Evolutionary conservation across 169 alveolate species (phyloP).

Genomic region (Plasmodium sp.): DNA sequence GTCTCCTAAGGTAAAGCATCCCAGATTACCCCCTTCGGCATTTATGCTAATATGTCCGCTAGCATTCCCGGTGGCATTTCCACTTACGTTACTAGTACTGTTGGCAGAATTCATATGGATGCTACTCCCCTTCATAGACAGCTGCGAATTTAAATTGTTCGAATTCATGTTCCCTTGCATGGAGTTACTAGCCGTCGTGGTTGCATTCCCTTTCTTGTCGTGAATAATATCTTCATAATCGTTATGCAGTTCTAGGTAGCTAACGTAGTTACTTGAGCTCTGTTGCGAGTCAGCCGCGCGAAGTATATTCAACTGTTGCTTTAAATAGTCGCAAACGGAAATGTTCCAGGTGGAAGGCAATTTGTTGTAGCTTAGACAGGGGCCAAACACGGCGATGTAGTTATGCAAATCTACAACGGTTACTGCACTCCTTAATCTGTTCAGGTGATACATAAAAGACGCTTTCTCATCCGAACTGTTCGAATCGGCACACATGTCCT

Average conservation of each 20-base stretch:
- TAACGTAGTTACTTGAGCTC: constrained; percentile 6
- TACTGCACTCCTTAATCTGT: constrained; percentile 66
- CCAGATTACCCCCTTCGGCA: not conserved
- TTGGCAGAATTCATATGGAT: constrained; percentile 7
- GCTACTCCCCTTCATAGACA: constrained; percentile 19
- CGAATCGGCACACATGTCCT: constrained; percentile 65
- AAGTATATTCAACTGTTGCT: constrained; percentile 51
- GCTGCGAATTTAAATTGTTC: not conserved
- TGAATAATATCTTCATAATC: constrained; percentile 37
- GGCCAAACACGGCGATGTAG: constrained; percentile 73
- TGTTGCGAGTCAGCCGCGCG: constrained; percentile 68
- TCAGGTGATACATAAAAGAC: constrained; percentile 51
- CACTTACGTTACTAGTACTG: not conserved
- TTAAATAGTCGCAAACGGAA: constrained; percentile 58
- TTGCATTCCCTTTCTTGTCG: constrained; percentile 3
- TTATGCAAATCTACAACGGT: constrained; percentile 69
- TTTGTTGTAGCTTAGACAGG: constrained; percentile 62
- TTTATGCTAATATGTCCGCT: not conserved
- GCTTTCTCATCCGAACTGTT: constrained; percentile 44
- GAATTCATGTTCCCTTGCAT: not conserved
- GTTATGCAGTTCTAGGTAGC: constrained; percentile 29
- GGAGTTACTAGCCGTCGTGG: not conserved
- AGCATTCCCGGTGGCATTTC: not conserved
- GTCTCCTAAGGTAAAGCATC: not conserved
- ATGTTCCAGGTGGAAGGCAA: constrained; percentile 72